Conservation (phyloP, 768 basidiomycete species). For the Rubroboletus pulcherrimus region DNA sequence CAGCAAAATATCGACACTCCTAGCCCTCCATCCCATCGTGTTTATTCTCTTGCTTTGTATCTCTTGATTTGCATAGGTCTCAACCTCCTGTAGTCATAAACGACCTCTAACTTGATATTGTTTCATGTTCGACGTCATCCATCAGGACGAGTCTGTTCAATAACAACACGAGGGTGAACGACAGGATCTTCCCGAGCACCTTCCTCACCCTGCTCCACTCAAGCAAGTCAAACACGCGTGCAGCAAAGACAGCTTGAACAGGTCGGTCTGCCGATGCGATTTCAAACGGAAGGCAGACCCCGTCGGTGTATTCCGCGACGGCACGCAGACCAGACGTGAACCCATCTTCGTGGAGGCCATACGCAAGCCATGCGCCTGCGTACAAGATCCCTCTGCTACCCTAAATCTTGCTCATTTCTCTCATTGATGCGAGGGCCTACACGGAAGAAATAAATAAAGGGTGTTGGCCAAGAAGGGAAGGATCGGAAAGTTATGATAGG, state of each 20-base stretch:
- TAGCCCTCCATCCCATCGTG: background rate
- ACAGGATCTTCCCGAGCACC: conserved; percentile 29
- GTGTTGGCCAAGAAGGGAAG: background rate
- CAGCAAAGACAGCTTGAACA: conserved; percentile 22
- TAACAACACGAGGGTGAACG: conserved; percentile 4
- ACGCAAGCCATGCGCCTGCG: conserved; percentile 69
- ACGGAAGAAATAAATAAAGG: background rate
- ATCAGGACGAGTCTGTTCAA: conserved; percentile 2
- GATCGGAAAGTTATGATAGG: background rate
- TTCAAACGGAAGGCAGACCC: conserved; percentile 40
- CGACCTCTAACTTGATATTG: background rate
- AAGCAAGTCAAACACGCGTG: conserved; percentile 37
- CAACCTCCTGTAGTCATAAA: conserved; percentile 8
- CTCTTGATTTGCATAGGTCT: conserved; percentile 1
- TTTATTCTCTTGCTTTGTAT: background rate
- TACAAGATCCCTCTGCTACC: conserved; percentile 57
- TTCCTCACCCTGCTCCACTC: conserved; percentile 35
- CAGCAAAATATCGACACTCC: background rate
- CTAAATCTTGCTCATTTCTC: conserved; percentile 54
- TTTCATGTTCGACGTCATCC: background rate
- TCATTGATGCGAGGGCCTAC: conserved; percentile 54
- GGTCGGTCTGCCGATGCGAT: conserved; percentile 38
- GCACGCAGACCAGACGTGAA: conserved; percentile 47
- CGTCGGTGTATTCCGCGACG: conserved; percentile 26
- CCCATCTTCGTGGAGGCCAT: conserved; percentile 82